These are phyloP conservation scores for Melocanna baccifera DNA, from an alignment of 176 grass and related monocot genomes.

Conservation along the genomic window DNA sequence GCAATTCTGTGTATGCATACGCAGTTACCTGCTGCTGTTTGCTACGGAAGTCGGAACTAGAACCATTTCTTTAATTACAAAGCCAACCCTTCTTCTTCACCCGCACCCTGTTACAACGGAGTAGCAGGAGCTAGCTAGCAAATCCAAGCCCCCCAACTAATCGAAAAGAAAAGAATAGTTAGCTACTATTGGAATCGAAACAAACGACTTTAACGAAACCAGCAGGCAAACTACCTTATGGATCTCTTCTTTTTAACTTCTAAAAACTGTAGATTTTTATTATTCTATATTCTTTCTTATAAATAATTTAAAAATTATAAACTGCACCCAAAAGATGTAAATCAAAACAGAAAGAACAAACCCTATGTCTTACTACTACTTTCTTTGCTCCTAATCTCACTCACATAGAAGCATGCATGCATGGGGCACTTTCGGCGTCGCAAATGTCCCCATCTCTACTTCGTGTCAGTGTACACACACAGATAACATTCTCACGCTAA, in stretches of 20 bases:
- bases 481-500: not conserved
- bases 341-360: too few species aligned
- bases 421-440: conserved; percentile 19
- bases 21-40: not conserved
- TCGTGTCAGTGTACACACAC: not conserved
- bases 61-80: too few species aligned
- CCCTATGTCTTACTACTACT: not conserved
- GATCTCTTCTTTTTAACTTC: too few species aligned
- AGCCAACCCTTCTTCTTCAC: not conserved
- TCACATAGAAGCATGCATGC: not conserved
- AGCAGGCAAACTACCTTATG: not conserved
- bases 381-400: conserved; percentile 38
- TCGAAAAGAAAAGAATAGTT: not conserved
- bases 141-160: not conserved
- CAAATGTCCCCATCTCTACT: not conserved
- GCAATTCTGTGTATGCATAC: not conserved
- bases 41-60: not conserved
- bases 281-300: too few species aligned
- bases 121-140: not conserved
- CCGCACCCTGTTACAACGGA: not conserved
- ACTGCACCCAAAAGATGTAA: too few species aligned
- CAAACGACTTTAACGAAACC: not conserved
- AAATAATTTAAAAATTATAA: too few species aligned
- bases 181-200: not conserved
- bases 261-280: too few species aligned